These are phyloP conservation scores for Juncus inflexus DNA, from an alignment of 176 grass and related monocot genomes.

Conservation along the genomic window DNA sequence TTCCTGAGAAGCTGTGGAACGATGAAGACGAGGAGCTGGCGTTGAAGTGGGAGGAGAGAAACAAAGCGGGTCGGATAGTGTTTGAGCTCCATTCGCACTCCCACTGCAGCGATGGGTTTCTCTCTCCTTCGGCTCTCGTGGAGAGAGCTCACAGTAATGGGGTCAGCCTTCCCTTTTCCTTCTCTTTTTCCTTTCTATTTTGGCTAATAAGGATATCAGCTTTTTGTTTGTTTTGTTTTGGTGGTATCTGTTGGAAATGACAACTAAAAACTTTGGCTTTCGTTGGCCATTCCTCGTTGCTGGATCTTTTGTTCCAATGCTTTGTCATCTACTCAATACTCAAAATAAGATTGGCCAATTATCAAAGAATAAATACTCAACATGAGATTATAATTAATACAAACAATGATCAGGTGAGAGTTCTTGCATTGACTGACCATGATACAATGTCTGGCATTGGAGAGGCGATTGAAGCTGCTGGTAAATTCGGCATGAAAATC, in stretches of 20 bases:
- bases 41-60: not conserved
- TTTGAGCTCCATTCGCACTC: conserved; percentile 80
- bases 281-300: not conserved
- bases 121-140: conserved; percentile 61
- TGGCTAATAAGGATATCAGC: not conserved
- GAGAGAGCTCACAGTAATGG: conserved; percentile 55
- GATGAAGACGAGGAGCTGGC: not conserved
- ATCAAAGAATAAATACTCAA: not conserved
- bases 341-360: too few species aligned
- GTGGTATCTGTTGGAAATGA: not conserved
- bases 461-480: conserved; percentile 51
- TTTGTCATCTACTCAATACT: not conserved
- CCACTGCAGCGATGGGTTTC: conserved; percentile 54
- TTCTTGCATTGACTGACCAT: conserved; percentile 72
- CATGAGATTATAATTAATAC: conserved; percentile 17
- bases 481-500: conserved; percentile 47
- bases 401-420: conserved; percentile 66
- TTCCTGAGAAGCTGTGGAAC: conserved; percentile 12
- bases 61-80: conserved; percentile 29
- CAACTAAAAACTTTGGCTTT: conserved; percentile 6
- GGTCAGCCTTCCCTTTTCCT: conserved; percentile 24
- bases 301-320: conserved; percentile 1
- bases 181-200: not conserved
- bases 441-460: conserved; percentile 67
- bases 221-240: not conserved